These are phyloP conservation scores for Athelia sp. DNA, from an alignment of 1,284 basidiomycete genomes.

Conservation along the genomic window DNA sequence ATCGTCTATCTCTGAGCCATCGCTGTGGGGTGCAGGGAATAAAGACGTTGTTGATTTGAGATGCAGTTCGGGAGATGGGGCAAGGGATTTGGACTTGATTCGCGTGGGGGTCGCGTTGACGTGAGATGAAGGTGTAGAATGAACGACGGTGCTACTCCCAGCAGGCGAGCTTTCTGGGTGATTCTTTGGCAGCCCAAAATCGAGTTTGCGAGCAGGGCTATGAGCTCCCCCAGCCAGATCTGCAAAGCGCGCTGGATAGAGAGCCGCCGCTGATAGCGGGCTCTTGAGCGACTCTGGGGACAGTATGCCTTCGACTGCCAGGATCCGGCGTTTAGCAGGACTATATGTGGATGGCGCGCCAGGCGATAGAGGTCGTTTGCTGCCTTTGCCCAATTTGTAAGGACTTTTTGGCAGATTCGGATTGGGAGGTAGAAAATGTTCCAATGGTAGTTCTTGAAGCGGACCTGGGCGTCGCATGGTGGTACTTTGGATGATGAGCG, in stretches of 20 bases:
- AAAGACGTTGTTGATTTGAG: conserved; percentile 8
- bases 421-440: conserved; percentile 38
- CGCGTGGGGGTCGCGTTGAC: conserved; percentile 8
- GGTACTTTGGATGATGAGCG: conserved; percentile 8
- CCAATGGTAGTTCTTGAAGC: conserved; percentile 54
- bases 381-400: conserved; percentile 14
- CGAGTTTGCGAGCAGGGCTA: conserved; percentile 45
- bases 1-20: conserved; percentile 14
- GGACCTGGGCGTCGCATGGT: conserved; percentile 36
- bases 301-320: conserved; percentile 50
- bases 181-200: conserved; percentile 38
- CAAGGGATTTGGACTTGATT: conserved; percentile 10
- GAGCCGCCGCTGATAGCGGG: conserved; percentile 22
- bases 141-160: background rate
- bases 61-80: conserved; percentile 18
- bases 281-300: conserved; percentile 28
- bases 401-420: conserved; percentile 19
- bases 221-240: conserved; percentile 30
- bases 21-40: conserved; percentile 4
- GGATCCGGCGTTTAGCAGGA: conserved; percentile 66
- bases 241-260: conserved; percentile 18
- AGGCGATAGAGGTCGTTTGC: conserved; percentile 55
- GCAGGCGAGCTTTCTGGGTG: background rate
- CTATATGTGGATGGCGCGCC: conserved; percentile 40
- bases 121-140: conserved; percentile 7